phyloP scores from a whole-genome alignment of 2,329 filamentous ascomycete genomes.

The Pseudogymnoascus sp. region DNA sequence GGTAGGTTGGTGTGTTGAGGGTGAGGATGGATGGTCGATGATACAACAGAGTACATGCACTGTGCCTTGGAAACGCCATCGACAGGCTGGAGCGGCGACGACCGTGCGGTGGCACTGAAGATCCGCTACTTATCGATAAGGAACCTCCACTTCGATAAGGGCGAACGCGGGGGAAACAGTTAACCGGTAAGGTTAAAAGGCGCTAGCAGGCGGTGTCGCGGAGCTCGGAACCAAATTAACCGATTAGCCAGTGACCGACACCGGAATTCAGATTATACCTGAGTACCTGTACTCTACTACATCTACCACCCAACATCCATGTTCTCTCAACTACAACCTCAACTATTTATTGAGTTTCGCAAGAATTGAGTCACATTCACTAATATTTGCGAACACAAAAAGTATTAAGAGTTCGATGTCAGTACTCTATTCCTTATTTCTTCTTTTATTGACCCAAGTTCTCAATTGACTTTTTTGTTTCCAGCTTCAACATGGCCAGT shows the following conservation, averaged over 20 bases:
- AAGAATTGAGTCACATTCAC: neutral
- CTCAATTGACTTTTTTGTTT: slow-evolving; percentile 14
- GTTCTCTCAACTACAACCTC: neutral
- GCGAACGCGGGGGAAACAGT: neutral
- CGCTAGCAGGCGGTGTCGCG: neutral
- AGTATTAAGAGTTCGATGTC: neutral
- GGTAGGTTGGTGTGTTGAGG: neutral
- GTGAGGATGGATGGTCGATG: neutral
- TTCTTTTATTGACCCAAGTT: neutral
- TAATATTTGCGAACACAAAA: slow-evolving; percentile 4
- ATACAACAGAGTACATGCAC: slow-evolving; percentile 7
- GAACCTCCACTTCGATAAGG: slow-evolving; percentile 1
- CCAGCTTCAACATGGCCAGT: slow-evolving; percentile 18
- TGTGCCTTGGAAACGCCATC: slow-evolving; percentile 6
- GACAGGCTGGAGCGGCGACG: neutral
- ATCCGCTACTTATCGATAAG: slow-evolving; percentile 7
- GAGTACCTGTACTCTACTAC: neutral
- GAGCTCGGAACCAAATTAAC: neutral
- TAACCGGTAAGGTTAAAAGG: neutral
- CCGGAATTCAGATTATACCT: slow-evolving; percentile 5
- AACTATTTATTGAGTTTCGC: neutral
- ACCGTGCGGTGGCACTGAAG: neutral
- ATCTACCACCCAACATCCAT: neutral
- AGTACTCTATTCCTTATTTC: neutral
- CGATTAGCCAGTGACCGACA: slow-evolving; percentile 1